A percentile compares a stretch with the other conserved stretches of the same genome.
Conservation (phyloP, 2,329 filamentous ascomycete species). For the Botrytis medusae region DNA sequence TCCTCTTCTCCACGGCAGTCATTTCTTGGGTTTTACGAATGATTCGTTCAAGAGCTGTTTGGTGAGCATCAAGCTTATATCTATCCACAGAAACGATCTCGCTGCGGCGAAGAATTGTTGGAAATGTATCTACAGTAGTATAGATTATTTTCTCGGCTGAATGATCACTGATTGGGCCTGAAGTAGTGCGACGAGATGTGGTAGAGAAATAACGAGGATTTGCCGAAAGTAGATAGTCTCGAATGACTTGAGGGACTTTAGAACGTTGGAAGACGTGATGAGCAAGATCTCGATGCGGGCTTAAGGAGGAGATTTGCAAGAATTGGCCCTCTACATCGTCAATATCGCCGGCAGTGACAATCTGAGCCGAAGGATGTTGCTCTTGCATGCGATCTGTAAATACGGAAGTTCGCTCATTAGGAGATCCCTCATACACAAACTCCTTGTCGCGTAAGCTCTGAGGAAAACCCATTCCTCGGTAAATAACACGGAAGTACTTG, state of each 20-base stretch:
- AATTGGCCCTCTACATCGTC: slow-evolving; percentile 91
- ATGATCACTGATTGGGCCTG: slow-evolving; percentile 68
- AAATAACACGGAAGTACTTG: slow-evolving; percentile 89
- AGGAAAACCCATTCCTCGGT: slow-evolving; percentile 87
- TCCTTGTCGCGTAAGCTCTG: slow-evolving; percentile 80
- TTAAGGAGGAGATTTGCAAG: slow-evolving; percentile 77
- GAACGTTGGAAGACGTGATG: slow-evolving; percentile 86
- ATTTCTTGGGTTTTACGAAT: slow-evolving; percentile 89
- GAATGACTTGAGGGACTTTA: slow-evolving; percentile 76
- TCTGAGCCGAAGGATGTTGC: slow-evolving; percentile 81
- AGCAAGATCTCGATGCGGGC: slow-evolving; percentile 74
- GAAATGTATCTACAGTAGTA: slow-evolving; percentile 81
- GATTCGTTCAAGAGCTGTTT: slow-evolving; percentile 89
- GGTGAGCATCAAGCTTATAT: slow-evolving; percentile 64
- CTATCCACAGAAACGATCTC: slow-evolving; percentile 74
- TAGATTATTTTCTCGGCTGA: slow-evolving; percentile 83
- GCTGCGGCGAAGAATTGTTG: slow-evolving; percentile 83
- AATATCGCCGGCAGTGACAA: slow-evolving; percentile 67
- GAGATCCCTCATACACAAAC: slow-evolving; percentile 83
- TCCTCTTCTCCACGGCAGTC: slow-evolving; percentile 69
- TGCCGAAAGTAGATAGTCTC: slow-evolving; percentile 82
- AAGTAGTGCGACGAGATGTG: slow-evolving; percentile 68
- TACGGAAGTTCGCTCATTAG: slow-evolving; percentile 71
- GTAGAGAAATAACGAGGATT: slow-evolving; percentile 77
- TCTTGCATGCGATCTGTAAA: slow-evolving; percentile 93